A percentile compares a stretch with the other conserved stretches of the same genome.
Evolutionary conservation across 2,329 filamentous ascomycete genomes (phyloP).

Genomic region (Chrysosporium queenslandicum): DNA sequence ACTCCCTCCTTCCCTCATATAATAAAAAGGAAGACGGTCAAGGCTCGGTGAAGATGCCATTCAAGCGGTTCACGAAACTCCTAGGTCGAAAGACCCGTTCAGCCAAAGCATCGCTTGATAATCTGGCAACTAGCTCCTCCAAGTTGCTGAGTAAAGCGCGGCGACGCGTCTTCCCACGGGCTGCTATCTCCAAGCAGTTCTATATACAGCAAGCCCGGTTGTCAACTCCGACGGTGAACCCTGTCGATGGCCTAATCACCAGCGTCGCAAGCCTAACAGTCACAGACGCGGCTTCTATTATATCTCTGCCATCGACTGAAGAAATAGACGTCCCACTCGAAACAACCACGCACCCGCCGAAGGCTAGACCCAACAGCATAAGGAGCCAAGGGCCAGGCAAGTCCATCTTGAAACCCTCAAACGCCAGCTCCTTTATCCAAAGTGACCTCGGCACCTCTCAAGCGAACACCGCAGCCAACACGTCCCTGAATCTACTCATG

Average conservation of each 20-base stretch:
- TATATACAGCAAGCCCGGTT: neutral
- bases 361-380: neutral
- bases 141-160: neutral
- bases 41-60: neutral
- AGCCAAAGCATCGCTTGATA: neutral
- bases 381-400: neutral
- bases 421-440: neutral
- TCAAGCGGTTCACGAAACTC: neutral
- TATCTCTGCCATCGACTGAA: neutral
- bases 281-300: neutral
- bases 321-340: neutral
- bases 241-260: neutral
- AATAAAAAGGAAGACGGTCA: neutral
- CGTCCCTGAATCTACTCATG: constrained; percentile 8
- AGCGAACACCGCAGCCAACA: constrained; percentile 9
- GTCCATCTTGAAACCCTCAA: neutral
- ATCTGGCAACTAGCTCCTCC: neutral
- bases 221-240: neutral
- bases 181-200: neutral
- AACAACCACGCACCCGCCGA: neutral
- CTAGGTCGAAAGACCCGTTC: neutral
- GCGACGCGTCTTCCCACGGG: neutral
- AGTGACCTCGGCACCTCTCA: neutral
- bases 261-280: neutral
- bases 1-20: neutral